Conservation (phyloP, 306 rosid species). For the Gillenia trifoliata region DNA sequence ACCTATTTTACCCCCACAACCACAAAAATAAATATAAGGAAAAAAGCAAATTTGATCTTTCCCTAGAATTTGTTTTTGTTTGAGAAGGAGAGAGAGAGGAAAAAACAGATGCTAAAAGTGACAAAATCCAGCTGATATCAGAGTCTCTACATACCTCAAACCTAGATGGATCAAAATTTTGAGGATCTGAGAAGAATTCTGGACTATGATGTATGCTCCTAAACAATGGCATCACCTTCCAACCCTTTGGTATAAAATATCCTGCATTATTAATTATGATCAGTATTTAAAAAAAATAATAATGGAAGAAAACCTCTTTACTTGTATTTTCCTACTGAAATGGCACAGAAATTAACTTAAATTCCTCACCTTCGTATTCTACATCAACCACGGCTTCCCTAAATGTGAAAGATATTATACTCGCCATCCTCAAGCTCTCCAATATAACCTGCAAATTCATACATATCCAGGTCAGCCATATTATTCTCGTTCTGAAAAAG, state of each 20-base stretch:
- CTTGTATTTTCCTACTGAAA: not conserved
- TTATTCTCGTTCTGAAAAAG: too few relatives aligned
- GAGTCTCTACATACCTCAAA: constrained; percentile 57
- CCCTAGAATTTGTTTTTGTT: not conserved
- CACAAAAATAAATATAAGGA: not conserved
- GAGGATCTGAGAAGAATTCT: constrained; percentile 65
- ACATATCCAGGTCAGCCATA: not conserved
- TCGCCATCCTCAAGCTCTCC: constrained; percentile 89
- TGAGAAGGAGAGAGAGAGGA: not conserved
- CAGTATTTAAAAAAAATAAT: not conserved
- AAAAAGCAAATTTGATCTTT: not conserved
- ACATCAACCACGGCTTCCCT: constrained; percentile 89
- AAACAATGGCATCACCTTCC: constrained; percentile 98
- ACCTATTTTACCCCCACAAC: constrained; percentile 29
- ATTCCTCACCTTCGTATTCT: constrained; percentile 60
- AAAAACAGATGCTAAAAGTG: not conserved
- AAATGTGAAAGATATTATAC: constrained; percentile 81
- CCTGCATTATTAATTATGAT: constrained; percentile 36
- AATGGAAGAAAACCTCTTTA: not conserved
- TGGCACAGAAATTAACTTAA: not conserved
- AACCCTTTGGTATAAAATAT: constrained; percentile 88
- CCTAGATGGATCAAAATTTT: constrained; percentile 78
- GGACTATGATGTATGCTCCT: constrained; percentile 88
- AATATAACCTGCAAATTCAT: constrained; percentile 50
- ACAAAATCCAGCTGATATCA: not conserved